Evolutionary conservation across 2,329 filamentous ascomycete species (phyloP).

Genomic region (Sclerotinia borealis): DNA sequence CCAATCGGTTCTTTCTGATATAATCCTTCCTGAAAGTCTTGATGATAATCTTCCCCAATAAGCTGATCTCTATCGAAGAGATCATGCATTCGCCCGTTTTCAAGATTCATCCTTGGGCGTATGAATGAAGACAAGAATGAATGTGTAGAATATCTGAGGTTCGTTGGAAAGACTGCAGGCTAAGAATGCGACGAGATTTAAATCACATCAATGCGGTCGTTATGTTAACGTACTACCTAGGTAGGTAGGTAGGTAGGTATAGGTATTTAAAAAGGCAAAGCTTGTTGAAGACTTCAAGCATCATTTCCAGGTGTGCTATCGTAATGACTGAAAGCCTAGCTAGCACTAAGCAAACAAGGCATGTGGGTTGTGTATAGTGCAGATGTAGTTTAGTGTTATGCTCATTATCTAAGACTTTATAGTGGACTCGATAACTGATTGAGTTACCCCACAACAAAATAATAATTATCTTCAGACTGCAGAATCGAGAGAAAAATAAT

Average conservation of each 20-base stretch:
- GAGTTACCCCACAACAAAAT: constrained; percentile 1
- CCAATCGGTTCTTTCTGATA: not conserved
- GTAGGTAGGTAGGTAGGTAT: no score
- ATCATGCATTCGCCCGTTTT: constrained; percentile 21
- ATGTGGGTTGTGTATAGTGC: not conserved
- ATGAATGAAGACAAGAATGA: constrained; percentile 5
- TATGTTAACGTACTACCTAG: no score
- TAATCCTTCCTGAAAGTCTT: constrained; percentile 29
- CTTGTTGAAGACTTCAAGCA: not conserved
- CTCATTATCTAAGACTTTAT: not conserved
- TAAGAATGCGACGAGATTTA: not conserved
- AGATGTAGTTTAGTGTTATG: not conserved
- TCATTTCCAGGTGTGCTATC: not conserved
- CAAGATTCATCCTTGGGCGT: constrained; percentile 31
- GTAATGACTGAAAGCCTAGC: not conserved
- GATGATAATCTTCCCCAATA: constrained; percentile 27
- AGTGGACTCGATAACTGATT: not conserved
- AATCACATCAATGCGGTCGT: constrained; percentile 6
- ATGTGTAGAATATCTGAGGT: not conserved
- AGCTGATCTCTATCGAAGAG: constrained; percentile 28
- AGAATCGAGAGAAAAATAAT: not conserved
- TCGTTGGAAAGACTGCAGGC: not conserved
- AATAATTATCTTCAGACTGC: not conserved
- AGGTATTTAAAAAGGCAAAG: not conserved
- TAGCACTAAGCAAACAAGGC: no score